Base-by-base conservation (phyloP, 75 land plant species). In the Isoetes taiwanensis region DNA sequence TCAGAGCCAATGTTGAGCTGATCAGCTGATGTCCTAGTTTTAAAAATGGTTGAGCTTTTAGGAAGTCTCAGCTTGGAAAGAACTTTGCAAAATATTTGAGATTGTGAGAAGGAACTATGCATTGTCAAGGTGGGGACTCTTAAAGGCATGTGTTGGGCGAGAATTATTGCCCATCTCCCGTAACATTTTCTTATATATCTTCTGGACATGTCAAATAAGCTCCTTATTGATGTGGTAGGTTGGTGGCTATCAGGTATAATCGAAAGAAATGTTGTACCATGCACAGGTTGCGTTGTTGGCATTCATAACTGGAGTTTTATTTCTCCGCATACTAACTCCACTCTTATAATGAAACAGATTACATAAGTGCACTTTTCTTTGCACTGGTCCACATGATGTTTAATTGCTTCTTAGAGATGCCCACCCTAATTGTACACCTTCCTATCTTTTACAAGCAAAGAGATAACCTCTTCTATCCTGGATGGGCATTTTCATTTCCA, bases 391-490 rank as follows among this genome's bases (percentile, higher is more conserved):
- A 79, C 42, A 77, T 79, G 79, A 63, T 83, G 81, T 83, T 83
- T 56, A 87, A 83, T 68, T 86, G 94, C 23, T 80, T 80, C 43
- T 72, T 84, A 8, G 94, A 87, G 64, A 62, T 87, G 50, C 62
- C 94, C 19, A 68, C 78, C 28, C 63, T 66, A 41, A 81, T 87
- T 48, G 57, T 59, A 23, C 69, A 81, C n/a, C 79, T 87, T 20
- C 94, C 94, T 43, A 74, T 87, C 9, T 79, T 87, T 39, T 87
- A 73, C 74, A 87, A 87, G 64, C 94, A 87, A 43, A 73, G 87
- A 54, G 81, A 87, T 59, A 77, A 76, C 52, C 57, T 50, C n/a
- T 83, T 87, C 58, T 71, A 78, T 70, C 94, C 94, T 30, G 74
- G 83, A 16, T 87, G 87, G 87, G 79, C 84, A 5, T 87, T 69